Conservation (phyloP, 1,284 basidiomycete species). For the Cutaneotrichosporon cutaneum region DNA sequence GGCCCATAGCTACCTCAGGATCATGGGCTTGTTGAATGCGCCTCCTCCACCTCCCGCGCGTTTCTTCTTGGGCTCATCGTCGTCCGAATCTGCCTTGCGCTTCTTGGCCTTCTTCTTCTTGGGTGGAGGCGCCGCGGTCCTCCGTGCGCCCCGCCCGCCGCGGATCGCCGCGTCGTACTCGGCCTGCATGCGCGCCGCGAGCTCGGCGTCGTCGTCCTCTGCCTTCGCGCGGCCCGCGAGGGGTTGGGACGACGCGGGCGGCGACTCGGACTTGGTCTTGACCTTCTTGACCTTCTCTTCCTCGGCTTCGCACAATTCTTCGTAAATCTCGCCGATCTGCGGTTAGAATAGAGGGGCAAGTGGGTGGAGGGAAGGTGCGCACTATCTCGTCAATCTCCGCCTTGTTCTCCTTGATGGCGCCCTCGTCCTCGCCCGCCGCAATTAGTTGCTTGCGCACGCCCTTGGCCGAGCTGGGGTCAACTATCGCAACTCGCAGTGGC, state of each 20-base stretch:
- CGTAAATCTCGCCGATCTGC: constrained; percentile 46
- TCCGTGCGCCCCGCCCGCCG: constrained; percentile 27
- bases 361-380: constrained; percentile 14
- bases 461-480: constrained; percentile 45
- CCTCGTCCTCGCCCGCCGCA: constrained; percentile 40
- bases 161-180: constrained; percentile 33
- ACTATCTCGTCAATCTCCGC: constrained; percentile 46
- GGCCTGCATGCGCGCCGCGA: constrained; percentile 37
- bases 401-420: constrained; percentile 42
- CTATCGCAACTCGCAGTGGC: not conserved
- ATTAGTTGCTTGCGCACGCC: constrained; percentile 49
- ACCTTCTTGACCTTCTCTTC: constrained; percentile 8
- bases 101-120: constrained; percentile 42
- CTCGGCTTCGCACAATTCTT: constrained; percentile 28
- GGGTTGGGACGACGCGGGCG: constrained; percentile 31
- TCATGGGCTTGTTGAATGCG: constrained; percentile 52
- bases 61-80: constrained; percentile 29
- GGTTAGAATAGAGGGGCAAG: too few species aligned
- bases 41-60: constrained; percentile 38
- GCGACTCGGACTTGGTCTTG: not conserved
- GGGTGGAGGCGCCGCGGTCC: constrained; percentile 26
- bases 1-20: constrained; percentile 41
- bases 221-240: constrained; percentile 21
- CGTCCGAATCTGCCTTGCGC: constrained; percentile 25
- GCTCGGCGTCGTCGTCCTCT: constrained; percentile 30